Evolutionary conservation across 2,329 filamentous ascomycete genomes (phyloP), one percentile per base, ranked within the genome.

Genomic region (Aspergillus piperis): DNA sequence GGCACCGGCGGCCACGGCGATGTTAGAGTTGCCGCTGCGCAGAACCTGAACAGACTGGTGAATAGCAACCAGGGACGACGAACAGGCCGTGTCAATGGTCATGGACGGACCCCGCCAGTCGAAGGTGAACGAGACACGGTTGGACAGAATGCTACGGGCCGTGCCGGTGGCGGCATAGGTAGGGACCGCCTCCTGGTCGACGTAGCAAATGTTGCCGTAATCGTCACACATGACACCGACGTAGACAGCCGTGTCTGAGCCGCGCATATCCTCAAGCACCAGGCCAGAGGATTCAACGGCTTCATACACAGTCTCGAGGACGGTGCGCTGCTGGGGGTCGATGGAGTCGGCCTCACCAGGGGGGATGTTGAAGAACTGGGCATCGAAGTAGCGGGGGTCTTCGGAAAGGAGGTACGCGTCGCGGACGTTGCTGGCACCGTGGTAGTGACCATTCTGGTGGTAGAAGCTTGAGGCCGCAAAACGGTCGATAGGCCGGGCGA

Each of bases 21-120:
- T 57, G 11, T 13, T 15, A 4, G 30, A n/a, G 6, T 32, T n/a
- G 8, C 48, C 25, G n/a, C 17, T 17, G 17, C 30, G 48, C 11
- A 51, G 48, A 27, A 17, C 19, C 25, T 51, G 48, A 5, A 51
- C 66, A 1, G 63, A 68, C 42, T 64, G 54, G 52, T 73, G 67
- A 8, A 73, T 17, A 3, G 62, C 63, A 3, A 69, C 60, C 17
- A 80, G 60, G 52, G 66, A 71, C 0, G 74, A 74, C 1, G 75
- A 77, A 57, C 78, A 80, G 3, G 77, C 78, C 0, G 78, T 80
- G 30, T 79, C 77, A 41, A 80, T 67, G 1, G 74, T 77, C 61
- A 76, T 67, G 17, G 64, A 70, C 0, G 76, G 72, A 1, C 77
- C 76, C 5, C 71, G 65, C 61, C 71, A 69, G 61, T 77, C 68